Percentiles rank a stretch among this genome's conserved stretches.
These are phyloP conservation scores for Solanum piurae DNA, from an alignment of 257 asterid species.

Conservation along the genomic window DNA sequence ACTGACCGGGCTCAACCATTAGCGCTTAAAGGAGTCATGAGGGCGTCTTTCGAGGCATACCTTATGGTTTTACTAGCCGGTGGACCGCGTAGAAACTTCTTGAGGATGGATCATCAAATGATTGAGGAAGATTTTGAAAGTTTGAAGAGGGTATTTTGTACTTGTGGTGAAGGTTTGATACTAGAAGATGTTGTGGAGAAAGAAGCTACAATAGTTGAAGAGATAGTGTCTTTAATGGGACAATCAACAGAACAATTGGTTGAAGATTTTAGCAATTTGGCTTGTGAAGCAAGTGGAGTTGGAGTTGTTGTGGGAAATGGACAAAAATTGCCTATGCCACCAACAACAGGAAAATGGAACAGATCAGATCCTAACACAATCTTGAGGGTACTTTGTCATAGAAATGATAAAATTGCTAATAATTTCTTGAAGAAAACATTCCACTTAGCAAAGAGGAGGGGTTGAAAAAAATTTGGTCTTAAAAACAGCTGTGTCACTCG, in stretches of 20 bases:
- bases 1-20: conserved; percentile 53
- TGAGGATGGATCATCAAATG: conserved; percentile 50
- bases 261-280: conserved; percentile 68
- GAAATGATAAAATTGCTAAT: conserved; percentile 67
- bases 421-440: conserved; percentile 66
- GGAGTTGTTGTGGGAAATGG: conserved; percentile 42
- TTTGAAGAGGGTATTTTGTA: conserved; percentile 46
- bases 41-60: conserved; percentile 73
- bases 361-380: conserved; percentile 76
- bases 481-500: neutral
- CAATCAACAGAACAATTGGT: conserved; percentile 69
- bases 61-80: conserved; percentile 86
- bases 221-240: conserved; percentile 64
- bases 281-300: conserved; percentile 63
- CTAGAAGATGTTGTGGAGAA: conserved; percentile 50
- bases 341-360: conserved; percentile 80
- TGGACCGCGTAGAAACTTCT: conserved; percentile 51
- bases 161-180: conserved; percentile 68
- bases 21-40: conserved; percentile 68
- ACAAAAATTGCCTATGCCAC: conserved; percentile 77
- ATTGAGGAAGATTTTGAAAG: conserved; percentile 68
- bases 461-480: neutral
- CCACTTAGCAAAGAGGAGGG: conserved; percentile 70
- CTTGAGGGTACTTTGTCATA: conserved; percentile 66
- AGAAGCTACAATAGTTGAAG: conserved; percentile 69